These are phyloP conservation scores for Cyclocybe cylindracea DNA, from an alignment of 768 basidiomycete genomes.

Conservation along the genomic window DNA sequence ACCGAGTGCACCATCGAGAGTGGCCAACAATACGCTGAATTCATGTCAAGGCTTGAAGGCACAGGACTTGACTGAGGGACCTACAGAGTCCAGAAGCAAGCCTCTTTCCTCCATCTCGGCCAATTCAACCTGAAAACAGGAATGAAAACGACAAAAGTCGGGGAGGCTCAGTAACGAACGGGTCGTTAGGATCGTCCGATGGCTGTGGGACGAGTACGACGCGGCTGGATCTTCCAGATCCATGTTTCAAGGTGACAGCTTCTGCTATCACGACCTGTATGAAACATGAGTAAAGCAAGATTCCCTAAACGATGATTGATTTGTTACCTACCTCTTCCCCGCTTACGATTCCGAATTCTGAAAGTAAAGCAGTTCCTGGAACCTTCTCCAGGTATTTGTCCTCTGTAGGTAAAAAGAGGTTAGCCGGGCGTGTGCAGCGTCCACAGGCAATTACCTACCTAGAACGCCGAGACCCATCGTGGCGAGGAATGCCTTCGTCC, in stretches of 20 bases:
- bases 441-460: neutral
- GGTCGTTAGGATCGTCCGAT: conserved; percentile 43
- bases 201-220: conserved; percentile 44
- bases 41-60: neutral
- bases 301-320: too few species aligned
- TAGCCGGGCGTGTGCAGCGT: neutral
- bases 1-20: conserved; percentile 43
- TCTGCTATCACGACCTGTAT: conserved; percentile 32
- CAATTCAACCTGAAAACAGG: conserved; percentile 35
- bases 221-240: conserved; percentile 36
- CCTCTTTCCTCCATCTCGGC: conserved; percentile 47
- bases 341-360: too few species aligned
- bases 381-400: conserved; percentile 33
- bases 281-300: too few species aligned
- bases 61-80: neutral
- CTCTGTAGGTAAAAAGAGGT: conserved; percentile 16
- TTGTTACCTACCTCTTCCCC: too few species aligned
- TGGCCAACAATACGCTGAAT: conserved; percentile 39
- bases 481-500: neutral
- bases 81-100: conserved; percentile 46
- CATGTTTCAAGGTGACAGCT: conserved; percentile 34
- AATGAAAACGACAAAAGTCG: neutral
- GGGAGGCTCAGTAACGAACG: conserved; percentile 23
- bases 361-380: conserved; percentile 36
- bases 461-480: neutral